These are phyloP conservation scores for Eucalyptus viminalis DNA, from an alignment of 345 rosid genomes.

Conservation along the genomic window DNA sequence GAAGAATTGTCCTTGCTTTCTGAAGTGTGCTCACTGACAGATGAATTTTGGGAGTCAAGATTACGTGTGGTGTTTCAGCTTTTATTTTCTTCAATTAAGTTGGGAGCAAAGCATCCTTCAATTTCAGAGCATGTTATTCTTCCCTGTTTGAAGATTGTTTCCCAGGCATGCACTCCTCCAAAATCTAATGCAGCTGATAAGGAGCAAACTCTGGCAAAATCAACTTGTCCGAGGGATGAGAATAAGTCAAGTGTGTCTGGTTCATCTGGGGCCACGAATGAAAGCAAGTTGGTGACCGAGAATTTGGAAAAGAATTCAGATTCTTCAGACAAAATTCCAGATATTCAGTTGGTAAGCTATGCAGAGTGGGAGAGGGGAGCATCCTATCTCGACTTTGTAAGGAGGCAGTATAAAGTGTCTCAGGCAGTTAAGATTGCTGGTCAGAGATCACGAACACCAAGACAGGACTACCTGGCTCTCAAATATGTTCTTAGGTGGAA, in stretches of 20 bases:
- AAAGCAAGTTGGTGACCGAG: conserved; percentile 35
- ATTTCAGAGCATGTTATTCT: conserved; percentile 96
- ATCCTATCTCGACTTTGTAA: conserved; percentile 92
- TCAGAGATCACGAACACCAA: conserved; percentile 66
- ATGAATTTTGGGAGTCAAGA: conserved; percentile 97
- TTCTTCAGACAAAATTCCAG: conserved; percentile 53
- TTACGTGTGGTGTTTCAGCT: conserved; percentile 91
- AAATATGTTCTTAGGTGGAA: conserved; percentile 94
- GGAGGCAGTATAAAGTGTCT: conserved; percentile 92
- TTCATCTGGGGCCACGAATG: conserved; percentile 20
- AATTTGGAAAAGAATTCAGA: conserved; percentile 49
- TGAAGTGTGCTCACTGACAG: conserved; percentile 91
- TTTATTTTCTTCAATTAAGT: conserved; percentile 83
- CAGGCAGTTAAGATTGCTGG: conserved; percentile 56
- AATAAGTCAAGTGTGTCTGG: conserved; percentile 26
- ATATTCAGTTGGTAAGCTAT: conserved; percentile 82
- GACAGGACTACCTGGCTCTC: conserved; percentile 74
- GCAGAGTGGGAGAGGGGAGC: conserved; percentile 98
- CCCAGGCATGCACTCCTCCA: conserved; percentile 97
- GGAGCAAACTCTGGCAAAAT: conserved; percentile 47
- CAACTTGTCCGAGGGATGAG: conserved; percentile 55
- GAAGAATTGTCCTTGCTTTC: conserved; percentile 93
- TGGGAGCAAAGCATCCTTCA: conserved; percentile 98
- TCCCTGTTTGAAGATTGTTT: conserved; percentile 90
- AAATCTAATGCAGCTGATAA: conserved; percentile 83